A percentile compares a stretch with the other conserved stretches of the same genome.
Evolutionary conservation across 371 early-diverging fungal species (phyloP).

Genomic region (Mucor lusitanicus): DNA sequence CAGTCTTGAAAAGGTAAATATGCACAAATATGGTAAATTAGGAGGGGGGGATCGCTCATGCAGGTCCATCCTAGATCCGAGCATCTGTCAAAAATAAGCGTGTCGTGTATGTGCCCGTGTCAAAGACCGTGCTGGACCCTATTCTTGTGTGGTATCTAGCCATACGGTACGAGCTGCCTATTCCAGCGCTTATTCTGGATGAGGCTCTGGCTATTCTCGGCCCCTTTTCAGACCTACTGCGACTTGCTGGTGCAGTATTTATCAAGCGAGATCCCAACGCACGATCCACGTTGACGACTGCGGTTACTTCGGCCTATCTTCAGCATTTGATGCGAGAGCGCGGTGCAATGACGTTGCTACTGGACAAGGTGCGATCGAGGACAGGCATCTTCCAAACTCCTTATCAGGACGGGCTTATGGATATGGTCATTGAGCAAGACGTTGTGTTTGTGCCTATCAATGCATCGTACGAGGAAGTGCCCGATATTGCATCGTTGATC

Average conservation of each 20-base stretch:
- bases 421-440: conserved; percentile 22
- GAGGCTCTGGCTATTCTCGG: conserved; percentile 35
- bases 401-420: conserved; percentile 25
- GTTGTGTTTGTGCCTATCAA: conserved; percentile 33
- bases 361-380: conserved; percentile 31
- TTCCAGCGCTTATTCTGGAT: conserved; percentile 28
- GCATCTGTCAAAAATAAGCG: conserved; percentile 17
- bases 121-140: conserved; percentile 32
- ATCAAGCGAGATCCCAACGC: conserved; percentile 26
- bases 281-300: conserved; percentile 24
- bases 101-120: conserved; percentile 36
- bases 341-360: conserved; percentile 22
- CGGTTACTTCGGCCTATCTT: conserved; percentile 31
- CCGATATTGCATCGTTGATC: conserved; percentile 24
- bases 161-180: conserved; percentile 33
- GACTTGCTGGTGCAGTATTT: conserved; percentile 32
- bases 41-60: not conserved
- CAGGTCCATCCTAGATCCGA: conserved; percentile 11
- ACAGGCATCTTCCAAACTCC: conserved; percentile 24
- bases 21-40: not conserved
- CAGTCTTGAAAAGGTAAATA: conserved; percentile 17
- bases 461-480: conserved; percentile 30
- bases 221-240: conserved; percentile 30
- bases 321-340: conserved; percentile 23
- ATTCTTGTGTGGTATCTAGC: conserved; percentile 34